These are phyloP conservation scores for Lagenidium sp. DNA, from an alignment of 352 stramenopile genomes.

Conservation along the genomic window DNA sequence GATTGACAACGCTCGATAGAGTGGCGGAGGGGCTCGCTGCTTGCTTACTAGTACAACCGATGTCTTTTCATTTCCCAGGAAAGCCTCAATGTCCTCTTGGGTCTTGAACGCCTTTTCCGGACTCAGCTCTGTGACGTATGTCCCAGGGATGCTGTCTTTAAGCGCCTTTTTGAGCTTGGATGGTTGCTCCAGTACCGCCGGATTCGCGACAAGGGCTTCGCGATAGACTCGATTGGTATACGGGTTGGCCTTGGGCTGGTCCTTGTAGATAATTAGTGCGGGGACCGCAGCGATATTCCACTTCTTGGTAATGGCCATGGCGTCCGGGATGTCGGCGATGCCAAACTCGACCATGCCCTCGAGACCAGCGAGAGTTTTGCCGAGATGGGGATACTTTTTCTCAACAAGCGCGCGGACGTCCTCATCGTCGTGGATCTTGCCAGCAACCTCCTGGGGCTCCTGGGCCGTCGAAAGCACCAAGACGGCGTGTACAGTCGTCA, in stretches of 20 bases:
- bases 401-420: conserved; percentile 1
- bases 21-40: conserved; percentile 38
- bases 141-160: conserved; percentile 43
- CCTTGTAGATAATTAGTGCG: conserved; percentile 48
- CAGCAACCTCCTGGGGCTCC: conserved; percentile 3
- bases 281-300: conserved; percentile 42
- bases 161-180: conserved; percentile 51
- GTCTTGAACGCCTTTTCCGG: conserved; percentile 3
- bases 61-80: conserved; percentile 1
- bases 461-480: conserved; percentile 4
- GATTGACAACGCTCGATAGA: conserved; percentile 51
- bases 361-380: conserved; percentile 7
- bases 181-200: conserved; percentile 27
- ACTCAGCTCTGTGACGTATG: conserved; percentile 33
- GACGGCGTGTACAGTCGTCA: conserved; percentile 9
- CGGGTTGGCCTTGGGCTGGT: conserved; percentile 55
- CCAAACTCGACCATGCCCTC: conserved; percentile 11
- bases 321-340: conserved; percentile 13
- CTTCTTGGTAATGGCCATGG: conserved; percentile 32
- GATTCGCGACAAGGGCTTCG: conserved; percentile 22
- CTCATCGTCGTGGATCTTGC: background rate
- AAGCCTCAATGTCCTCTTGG: conserved; percentile 12
- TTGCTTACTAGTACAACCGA: conserved; percentile 56
- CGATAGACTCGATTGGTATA: conserved; percentile 65
- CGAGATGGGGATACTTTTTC: conserved; percentile 12